Percentiles rank a stretch among this genome's conserved stretches.
Conservation (phyloP, 495 filamentous ascomycete species). For the Pseudotulostoma volvatum region DNA sequence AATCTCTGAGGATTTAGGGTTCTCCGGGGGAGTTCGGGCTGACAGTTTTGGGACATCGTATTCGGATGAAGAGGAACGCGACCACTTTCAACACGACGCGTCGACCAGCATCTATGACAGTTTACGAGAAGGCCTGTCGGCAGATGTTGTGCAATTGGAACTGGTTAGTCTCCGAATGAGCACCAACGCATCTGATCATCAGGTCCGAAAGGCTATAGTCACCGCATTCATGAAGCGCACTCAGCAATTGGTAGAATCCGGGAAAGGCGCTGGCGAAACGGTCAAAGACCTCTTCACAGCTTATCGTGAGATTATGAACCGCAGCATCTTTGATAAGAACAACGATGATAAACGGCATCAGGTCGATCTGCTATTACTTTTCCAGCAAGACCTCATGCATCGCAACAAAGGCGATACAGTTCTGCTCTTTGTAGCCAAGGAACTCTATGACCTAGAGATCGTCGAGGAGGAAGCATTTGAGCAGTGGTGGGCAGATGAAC, state of each 20-base stretch:
- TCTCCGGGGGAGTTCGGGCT: conserved; percentile 25
- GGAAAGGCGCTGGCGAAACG: conserved; percentile 40
- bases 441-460: conserved; percentile 69
- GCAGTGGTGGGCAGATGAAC: conserved; percentile 71
- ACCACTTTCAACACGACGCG: conserved; percentile 76
- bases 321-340: conserved; percentile 41
- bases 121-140: conserved; percentile 51
- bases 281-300: conserved; percentile 41
- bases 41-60: conserved; percentile 36
- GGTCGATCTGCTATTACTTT: conserved; percentile 63
- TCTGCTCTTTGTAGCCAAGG: conserved; percentile 58
- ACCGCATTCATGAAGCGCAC: conserved; percentile 72
- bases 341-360: conserved; percentile 51
- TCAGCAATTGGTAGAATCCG: conserved; percentile 46
- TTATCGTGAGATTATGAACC: conserved; percentile 41
- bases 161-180: conserved; percentile 78
- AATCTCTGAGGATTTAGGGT: conserved; percentile 16
- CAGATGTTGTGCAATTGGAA: conserved; percentile 79
- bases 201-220: conserved; percentile 73
- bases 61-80: conserved; percentile 44
- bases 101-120: conserved; percentile 69
- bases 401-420: conserved; percentile 45
- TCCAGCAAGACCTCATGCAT: conserved; percentile 62
- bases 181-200: conserved; percentile 72
- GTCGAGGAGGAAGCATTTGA: conserved; percentile 79